Evolutionary conservation across 179 eudicot genomes (phyloP).

Genomic region (Beta lomatogona): DNA sequence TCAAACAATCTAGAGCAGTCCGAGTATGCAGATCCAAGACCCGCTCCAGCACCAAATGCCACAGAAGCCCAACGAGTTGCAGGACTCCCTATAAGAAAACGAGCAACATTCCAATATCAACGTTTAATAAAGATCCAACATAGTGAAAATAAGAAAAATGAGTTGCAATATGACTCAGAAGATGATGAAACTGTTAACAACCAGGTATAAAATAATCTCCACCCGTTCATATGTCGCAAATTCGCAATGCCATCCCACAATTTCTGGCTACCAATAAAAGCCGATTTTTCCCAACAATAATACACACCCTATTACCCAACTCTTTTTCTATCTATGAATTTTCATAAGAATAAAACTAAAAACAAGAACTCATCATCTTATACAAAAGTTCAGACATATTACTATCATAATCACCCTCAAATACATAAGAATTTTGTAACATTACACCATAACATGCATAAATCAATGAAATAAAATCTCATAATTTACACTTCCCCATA

Average conservation of each 20-base stretch:
- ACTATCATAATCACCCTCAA: too few relatives aligned
- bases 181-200: not conserved
- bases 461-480: too few relatives aligned
- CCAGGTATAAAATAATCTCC: not conserved
- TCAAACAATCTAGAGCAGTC: constrained; percentile 55
- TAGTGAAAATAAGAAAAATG: not conserved
- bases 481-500: not conserved
- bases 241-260: not conserved
- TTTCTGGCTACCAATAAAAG: not conserved
- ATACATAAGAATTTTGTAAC: too few relatives aligned
- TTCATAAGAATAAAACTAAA: too few relatives aligned
- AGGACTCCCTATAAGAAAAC: constrained; percentile 46
- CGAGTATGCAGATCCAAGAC: constrained; percentile 62
- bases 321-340: too few relatives aligned
- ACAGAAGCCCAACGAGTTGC: constrained; percentile 60
- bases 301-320: too few relatives aligned
- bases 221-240: not conserved
- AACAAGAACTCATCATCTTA: too few relatives aligned
- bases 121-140: not conserved
- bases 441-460: too few relatives aligned
- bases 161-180: not conserved
- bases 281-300: not conserved
- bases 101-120: constrained; percentile 1
- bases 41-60: constrained; percentile 61
- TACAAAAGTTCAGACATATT: too few relatives aligned